Evolutionary conservation across 306 rosid genomes (phyloP).

Genomic region (Vigna angularis): DNA sequence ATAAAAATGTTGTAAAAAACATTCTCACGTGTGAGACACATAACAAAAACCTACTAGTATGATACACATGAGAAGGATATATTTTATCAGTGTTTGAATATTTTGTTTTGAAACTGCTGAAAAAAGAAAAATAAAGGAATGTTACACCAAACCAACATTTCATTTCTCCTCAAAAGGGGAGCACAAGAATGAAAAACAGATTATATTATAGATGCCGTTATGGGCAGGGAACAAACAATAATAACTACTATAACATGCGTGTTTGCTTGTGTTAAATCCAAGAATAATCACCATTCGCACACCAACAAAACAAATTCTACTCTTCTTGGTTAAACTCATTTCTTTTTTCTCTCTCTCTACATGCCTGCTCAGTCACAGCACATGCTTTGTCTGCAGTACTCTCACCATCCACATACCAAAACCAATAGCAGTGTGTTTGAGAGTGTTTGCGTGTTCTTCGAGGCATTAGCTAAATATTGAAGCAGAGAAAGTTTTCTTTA

Average conservation of each 20-base stretch:
- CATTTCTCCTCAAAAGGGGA: slow-evolving; percentile 54
- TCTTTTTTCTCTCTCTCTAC: not conserved
- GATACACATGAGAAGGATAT: slow-evolving; percentile 25
- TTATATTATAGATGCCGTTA: slow-evolving; percentile 23
- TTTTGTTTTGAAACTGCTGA: not conserved
- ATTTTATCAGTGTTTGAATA: slow-evolving; percentile 14
- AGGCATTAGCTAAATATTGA: slow-evolving; percentile 43
- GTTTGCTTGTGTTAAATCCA: slow-evolving; percentile 47
- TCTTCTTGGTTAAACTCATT: not conserved
- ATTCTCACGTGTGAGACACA: slow-evolving; percentile 19
- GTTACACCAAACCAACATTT: slow-evolving; percentile 15
- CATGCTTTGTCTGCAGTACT: slow-evolving; percentile 51
- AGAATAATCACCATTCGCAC: slow-evolving; percentile 32
- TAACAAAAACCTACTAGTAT: not conserved
- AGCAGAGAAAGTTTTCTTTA: not conserved
- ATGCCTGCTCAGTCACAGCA: slow-evolving; percentile 41
- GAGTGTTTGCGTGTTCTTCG: slow-evolving; percentile 53
- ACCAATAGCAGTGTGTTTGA: slow-evolving; percentile 50
- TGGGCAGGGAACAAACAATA: slow-evolving; percentile 37
- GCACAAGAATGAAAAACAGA: slow-evolving; percentile 40
- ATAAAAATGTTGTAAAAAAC: not conserved
- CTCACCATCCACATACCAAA: slow-evolving; percentile 53
- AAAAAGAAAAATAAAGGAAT: not conserved
- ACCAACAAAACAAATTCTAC: slow-evolving; percentile 13
- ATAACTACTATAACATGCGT: slow-evolving; percentile 42